Evolutionary conservation across 139 green algal genomes (phyloP).

Genomic region (Yamagishiella unicocca): DNA sequence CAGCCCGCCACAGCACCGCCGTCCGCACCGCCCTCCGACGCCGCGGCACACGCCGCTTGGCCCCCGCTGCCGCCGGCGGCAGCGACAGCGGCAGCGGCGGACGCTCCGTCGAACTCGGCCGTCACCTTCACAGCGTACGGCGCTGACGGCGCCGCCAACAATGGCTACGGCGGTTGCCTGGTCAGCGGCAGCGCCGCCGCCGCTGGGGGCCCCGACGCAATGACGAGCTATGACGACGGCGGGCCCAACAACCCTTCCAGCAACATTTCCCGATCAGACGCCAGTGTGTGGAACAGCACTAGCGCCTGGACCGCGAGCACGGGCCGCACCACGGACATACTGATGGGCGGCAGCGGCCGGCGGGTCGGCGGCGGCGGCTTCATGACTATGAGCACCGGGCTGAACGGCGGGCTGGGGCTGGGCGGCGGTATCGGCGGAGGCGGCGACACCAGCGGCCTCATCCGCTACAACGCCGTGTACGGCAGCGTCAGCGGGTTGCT

Average conservation of each 20-base stretch:
- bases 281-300: slow-evolving; percentile 1
- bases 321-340: background rate
- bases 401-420: background rate
- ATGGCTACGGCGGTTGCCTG: no score
- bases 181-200: background rate
- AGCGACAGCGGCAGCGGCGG: background rate
- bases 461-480: background rate
- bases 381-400: no score
- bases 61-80: background rate
- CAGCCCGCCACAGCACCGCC: no score
- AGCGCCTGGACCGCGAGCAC: slow-evolving; percentile 12
- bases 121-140: no score
- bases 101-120: no score
- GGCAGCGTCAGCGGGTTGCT: slow-evolving; percentile 34
- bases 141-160: no score
- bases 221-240: background rate
- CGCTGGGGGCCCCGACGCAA: background rate
- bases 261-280: slow-evolving; percentile 1
- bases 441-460: slow-evolving; percentile 3
- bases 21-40: background rate
- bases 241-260: background rate
- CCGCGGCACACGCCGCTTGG: background rate
- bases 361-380: background rate
- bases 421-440: slow-evolving; percentile 3
- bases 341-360: slow-evolving; percentile 2